Percentiles rank a stretch among this genome's conserved stretches.
phyloP scores from a whole-genome alignment of 2,329 filamentous ascomycete genomes.

The Colletotrichum sp. region DNA sequence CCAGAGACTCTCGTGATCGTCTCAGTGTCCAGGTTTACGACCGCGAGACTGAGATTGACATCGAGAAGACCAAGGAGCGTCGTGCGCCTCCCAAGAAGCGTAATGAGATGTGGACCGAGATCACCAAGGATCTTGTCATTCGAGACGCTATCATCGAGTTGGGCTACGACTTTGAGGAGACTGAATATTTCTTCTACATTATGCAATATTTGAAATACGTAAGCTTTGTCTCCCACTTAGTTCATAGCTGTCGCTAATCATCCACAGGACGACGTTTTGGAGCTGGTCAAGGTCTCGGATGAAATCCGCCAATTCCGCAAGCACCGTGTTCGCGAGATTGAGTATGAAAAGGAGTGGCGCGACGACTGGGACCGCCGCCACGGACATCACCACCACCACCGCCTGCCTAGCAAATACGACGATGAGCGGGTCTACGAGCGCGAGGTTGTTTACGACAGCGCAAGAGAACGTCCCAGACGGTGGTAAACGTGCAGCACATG shows the following conservation, averaged over 20 bases:
- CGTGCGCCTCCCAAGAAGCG: conserved; percentile 48
- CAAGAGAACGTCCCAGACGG: conserved; percentile 2
- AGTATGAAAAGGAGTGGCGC: conserved; percentile 64
- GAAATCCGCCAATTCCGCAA: conserved; percentile 73
- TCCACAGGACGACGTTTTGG: conserved; percentile 80
- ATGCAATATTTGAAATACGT: conserved; percentile 91
- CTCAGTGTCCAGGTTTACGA: conserved; percentile 53
- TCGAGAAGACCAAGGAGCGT: conserved; percentile 61
- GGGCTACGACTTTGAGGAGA: conserved; percentile 91
- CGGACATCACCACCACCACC: conserved; percentile 32
- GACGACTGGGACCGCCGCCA: conserved; percentile 53
- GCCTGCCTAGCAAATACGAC: conserved; percentile 47
- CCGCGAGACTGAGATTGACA: conserved; percentile 53
- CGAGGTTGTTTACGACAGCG: conserved; percentile 68
- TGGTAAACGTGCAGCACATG: conserved; percentile 3
- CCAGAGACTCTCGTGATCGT: conserved; percentile 37
- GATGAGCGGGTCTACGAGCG: conserved; percentile 72
- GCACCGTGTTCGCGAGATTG: conserved; percentile 56
- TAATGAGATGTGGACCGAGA: conserved; percentile 90
- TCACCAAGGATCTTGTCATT: conserved; percentile 89
- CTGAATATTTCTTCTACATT: conserved; percentile 87
- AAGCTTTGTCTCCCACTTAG: conserved; percentile 46
- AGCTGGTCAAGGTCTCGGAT: conserved; percentile 82
- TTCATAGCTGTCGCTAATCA: conserved; percentile 32
- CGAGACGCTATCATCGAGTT: conserved; percentile 84